Evolutionary conservation across 2,329 filamentous ascomycete genomes (phyloP).

Genomic region (Sporothrix brunneoviolacea): DNA sequence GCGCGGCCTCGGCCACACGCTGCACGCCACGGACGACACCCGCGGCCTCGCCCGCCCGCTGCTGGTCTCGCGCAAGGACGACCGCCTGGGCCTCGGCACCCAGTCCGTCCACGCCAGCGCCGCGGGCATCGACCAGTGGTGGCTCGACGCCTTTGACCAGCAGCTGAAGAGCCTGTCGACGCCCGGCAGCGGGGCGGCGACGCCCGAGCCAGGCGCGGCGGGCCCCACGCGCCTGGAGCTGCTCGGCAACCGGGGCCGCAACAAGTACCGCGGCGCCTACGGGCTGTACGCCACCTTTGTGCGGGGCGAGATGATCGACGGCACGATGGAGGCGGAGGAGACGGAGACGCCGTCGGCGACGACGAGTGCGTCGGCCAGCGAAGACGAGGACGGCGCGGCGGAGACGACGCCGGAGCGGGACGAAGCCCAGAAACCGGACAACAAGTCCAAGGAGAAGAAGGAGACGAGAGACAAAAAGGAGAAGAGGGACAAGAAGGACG

Average conservation of each 20-base stretch:
- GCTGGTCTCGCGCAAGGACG: conserved; percentile 73
- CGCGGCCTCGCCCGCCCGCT: conserved; percentile 79
- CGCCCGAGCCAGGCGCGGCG: neutral
- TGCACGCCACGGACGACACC: conserved; percentile 65
- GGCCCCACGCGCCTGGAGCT: conserved; percentile 44
- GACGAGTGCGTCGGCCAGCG: conserved; percentile 18
- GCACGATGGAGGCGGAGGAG: conserved; percentile 46
- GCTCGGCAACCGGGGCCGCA: conserved; percentile 36
- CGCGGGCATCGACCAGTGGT: conserved; percentile 79
- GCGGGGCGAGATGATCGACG: conserved; percentile 67
- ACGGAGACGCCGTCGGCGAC: conserved; percentile 18
- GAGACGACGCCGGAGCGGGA: conserved; percentile 28
- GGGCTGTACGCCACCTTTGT: conserved; percentile 81
- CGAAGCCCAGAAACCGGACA: conserved; percentile 17
- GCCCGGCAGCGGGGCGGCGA: conserved; percentile 37
- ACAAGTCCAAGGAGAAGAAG: too few relatives aligned
- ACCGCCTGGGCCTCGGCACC: conserved; percentile 74
- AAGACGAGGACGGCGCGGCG: conserved; percentile 14
- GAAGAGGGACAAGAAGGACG: neutral
- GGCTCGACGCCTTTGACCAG: conserved; percentile 90
- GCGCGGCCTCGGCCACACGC: conserved; percentile 80
- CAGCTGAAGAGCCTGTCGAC: conserved; percentile 75
- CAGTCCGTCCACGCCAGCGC: conserved; percentile 58
- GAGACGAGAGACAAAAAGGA: too few relatives aligned
- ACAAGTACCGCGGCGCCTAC: conserved; percentile 53